Conservation (phyloP, 495 filamentous ascomycete species). For the Beverwykella pulmonaria region DNA sequence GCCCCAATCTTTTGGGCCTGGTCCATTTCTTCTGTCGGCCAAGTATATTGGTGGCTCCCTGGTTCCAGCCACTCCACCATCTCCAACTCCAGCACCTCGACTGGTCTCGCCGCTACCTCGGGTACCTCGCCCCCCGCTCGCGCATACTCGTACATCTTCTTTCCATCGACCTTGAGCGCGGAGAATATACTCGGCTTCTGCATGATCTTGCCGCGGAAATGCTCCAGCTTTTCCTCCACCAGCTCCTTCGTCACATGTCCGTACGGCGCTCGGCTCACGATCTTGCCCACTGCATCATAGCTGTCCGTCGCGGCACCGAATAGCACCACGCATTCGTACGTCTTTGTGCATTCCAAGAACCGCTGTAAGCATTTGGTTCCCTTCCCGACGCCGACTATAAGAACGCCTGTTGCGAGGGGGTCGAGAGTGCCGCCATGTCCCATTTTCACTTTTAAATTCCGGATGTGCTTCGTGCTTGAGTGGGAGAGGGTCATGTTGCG, state of each 20-base stretch:
- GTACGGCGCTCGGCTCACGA: slow-evolving; percentile 71
- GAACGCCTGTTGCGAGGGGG: slow-evolving; percentile 87
- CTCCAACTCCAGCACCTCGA: slow-evolving; percentile 75
- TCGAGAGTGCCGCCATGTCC: slow-evolving; percentile 97
- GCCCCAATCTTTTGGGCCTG: slow-evolving; percentile 71
- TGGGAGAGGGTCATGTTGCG: slow-evolving; percentile 57
- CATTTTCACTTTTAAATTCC: slow-evolving; percentile 76
- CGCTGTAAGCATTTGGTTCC: slow-evolving; percentile 79
- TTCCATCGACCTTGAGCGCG: slow-evolving; percentile 88
- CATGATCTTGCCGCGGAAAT: slow-evolving; percentile 83
- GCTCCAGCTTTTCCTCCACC: slow-evolving; percentile 73
- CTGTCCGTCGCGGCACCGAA: slow-evolving; percentile 93
- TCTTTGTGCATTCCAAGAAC: slow-evolving; percentile 87
- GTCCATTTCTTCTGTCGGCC: slow-evolving; percentile 74
- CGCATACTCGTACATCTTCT: slow-evolving; percentile 93
- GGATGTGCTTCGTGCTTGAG: slow-evolving; percentile 53
- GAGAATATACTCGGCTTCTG: slow-evolving; percentile 92
- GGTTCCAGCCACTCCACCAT: slow-evolving; percentile 86
- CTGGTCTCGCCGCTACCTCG: slow-evolving; percentile 61
- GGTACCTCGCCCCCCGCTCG: slow-evolving; percentile 83
- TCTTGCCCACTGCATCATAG: slow-evolving; percentile 83
- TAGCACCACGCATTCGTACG: slow-evolving; percentile 83
- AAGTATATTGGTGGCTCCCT: slow-evolving; percentile 70
- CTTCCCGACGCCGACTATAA: slow-evolving; percentile 82
- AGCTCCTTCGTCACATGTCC: slow-evolving; percentile 74